phyloP scores from a whole-genome alignment of 164 flowering plant genomes.

The Warburgia ugandensis region DNA sequence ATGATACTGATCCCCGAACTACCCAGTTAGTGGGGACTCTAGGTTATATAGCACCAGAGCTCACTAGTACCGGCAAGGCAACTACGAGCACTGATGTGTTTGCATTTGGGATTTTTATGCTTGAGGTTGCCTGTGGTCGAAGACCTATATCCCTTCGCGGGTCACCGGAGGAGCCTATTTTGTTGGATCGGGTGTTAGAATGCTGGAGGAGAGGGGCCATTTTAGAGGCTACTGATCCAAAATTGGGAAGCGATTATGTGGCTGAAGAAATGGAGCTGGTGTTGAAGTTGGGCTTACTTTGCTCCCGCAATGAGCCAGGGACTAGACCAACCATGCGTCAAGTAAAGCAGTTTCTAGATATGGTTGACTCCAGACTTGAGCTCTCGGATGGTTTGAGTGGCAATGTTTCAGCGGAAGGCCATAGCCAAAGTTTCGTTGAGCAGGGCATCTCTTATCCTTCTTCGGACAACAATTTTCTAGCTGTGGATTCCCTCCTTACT shows the following conservation, averaged over 20 bases:
- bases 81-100: conserved; percentile 16
- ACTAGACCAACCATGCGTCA: conserved; percentile 10
- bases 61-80: conserved; percentile 14
- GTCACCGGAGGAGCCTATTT: background rate
- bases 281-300: conserved; percentile 18
- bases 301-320: conserved; percentile 17
- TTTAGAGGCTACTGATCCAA: conserved; percentile 15
- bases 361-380: conserved; percentile 1
- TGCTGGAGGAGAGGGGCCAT: conserved; percentile 11
- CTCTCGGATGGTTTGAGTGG: background rate
- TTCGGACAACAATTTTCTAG: too few relatives aligned
- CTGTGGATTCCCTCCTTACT: too few relatives aligned
- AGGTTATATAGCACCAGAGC: conserved; percentile 19
- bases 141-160: conserved; percentile 5
- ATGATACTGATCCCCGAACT: conserved; percentile 13
- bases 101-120: conserved; percentile 16
- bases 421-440: too few relatives aligned
- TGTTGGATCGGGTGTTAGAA: conserved; percentile 14
- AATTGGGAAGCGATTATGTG: conserved; percentile 3
- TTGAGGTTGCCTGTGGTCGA: conserved; percentile 18
- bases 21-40: conserved; percentile 16
- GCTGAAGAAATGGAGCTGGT: conserved; percentile 7
- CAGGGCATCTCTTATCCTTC: too few relatives aligned
- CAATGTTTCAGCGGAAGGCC: background rate
- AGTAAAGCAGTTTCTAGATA: conserved; percentile 4